Percentiles rank a stretch among this genome's conserved stretches.
Evolutionary conservation across 768 basidiomycete species (phyloP).

Genomic region (Macrolepiota fuliginosa): DNA sequence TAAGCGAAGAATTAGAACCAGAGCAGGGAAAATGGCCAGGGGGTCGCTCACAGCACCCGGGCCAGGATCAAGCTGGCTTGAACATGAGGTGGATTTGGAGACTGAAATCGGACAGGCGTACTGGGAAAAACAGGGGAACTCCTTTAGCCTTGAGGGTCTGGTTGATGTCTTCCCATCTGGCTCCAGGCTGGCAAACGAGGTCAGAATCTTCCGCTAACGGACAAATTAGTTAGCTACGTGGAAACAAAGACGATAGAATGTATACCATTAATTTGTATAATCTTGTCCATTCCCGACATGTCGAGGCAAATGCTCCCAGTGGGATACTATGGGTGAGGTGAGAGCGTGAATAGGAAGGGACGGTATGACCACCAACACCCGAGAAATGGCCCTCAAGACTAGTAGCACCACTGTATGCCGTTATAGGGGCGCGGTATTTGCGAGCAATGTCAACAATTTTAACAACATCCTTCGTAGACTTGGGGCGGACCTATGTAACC

Average conservation of each 20-base stretch:
- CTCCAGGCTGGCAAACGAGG: constrained; percentile 73
- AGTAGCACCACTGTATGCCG: constrained; percentile 83
- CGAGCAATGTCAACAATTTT: constrained; percentile 74
- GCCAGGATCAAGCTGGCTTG: constrained; percentile 62
- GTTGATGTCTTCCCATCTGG: constrained; percentile 80
- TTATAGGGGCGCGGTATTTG: constrained; percentile 72
- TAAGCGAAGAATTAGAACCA: constrained; percentile 21
- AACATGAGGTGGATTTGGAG: background rate
- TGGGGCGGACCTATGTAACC: constrained; percentile 47
- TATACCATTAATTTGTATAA: constrained; percentile 72
- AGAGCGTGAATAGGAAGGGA: background rate
- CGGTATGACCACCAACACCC: constrained; percentile 44
- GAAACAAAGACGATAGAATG: background rate
- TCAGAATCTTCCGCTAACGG: constrained; percentile 66
- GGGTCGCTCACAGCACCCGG: constrained; percentile 59
- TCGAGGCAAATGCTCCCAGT: constrained; percentile 79
- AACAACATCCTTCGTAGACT: constrained; percentile 79
- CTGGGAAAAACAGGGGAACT: constrained; percentile 85
- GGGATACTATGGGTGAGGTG: constrained; percentile 30
- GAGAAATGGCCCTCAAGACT: constrained; percentile 86
- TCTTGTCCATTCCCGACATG: constrained; percentile 79
- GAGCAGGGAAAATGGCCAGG: background rate
- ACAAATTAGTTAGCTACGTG: background rate
- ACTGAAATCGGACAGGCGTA: constrained; percentile 23
- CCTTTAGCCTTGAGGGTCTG: constrained; percentile 60